Evolutionary conservation across 352 stramenopile genomes (phyloP).

Genomic region (Phytophthora colocasiae): DNA sequence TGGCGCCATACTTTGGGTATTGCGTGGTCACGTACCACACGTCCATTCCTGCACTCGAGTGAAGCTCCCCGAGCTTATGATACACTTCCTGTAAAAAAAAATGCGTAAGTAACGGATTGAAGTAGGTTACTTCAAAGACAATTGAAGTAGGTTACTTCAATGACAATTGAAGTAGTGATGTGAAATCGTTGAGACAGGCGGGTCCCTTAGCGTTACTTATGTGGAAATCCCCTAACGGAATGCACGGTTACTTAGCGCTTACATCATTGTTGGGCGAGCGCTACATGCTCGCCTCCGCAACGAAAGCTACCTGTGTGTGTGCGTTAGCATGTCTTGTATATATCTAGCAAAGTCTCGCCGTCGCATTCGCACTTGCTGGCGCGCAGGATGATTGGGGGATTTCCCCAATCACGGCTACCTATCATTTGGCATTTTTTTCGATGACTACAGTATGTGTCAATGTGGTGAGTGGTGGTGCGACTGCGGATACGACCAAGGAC

Average conservation of each 20-base stretch:
- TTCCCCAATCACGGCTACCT: no score
- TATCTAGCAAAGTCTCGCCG: no score
- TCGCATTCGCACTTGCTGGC: no score
- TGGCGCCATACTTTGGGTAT: constrained; percentile 55
- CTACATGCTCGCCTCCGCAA: no score
- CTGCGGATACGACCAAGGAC: constrained; percentile 15
- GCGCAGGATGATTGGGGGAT: no score
- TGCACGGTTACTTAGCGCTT: no score
- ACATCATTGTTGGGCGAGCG: no score
- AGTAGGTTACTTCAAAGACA: background rate
- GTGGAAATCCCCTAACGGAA: no score
- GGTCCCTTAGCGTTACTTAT: no score
- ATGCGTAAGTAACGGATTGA: constrained; percentile 13
- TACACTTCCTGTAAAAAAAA: background rate
- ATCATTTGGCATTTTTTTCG: constrained; percentile 4
- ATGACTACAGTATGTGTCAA: constrained; percentile 52
- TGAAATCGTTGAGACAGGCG: background rate
- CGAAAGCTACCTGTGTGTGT: no score
- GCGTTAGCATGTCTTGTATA: no score
- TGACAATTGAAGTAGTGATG: background rate
- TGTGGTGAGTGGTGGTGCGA: constrained; percentile 7
- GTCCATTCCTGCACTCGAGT: constrained; percentile 52
- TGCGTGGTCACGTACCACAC: constrained; percentile 74
- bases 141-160: constrained; percentile 3
- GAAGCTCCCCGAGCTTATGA: constrained; percentile 12